Conservation (phyloP, 2,329 filamentous ascomycete genomes). For the Ophiostoma ulmi region DNA sequence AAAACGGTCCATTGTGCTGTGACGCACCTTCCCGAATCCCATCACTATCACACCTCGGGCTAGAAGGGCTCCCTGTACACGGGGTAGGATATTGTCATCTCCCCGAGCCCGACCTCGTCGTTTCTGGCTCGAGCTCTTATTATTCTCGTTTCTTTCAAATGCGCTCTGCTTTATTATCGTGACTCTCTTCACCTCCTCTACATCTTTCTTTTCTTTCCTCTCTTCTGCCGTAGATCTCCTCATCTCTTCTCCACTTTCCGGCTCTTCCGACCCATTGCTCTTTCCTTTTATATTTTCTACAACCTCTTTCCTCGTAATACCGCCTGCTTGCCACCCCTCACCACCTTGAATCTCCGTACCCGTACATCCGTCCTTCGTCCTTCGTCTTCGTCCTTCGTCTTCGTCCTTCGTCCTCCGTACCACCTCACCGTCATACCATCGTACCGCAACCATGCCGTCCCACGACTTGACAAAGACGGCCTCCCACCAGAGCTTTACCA, state of each 20-base stretch:
- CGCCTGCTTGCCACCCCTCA: neutral
- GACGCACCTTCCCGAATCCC: neutral
- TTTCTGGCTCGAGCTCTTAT: neutral
- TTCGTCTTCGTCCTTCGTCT: neutral
- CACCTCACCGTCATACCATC: neutral
- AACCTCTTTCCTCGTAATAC: neutral
- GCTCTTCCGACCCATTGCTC: neutral
- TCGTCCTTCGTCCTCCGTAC: neutral
- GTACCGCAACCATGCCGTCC: slow-evolving; percentile 2
- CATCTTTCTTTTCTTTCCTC: neutral
- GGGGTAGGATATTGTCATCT: neutral
- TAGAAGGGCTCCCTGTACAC: slow-evolving; percentile 5
- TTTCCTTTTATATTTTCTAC: neutral
- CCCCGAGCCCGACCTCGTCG: neutral
- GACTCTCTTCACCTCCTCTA: neutral
- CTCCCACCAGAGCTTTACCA: slow-evolving; percentile 20
- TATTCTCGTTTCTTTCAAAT: neutral
- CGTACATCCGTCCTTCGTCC: neutral
- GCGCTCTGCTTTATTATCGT: neutral
- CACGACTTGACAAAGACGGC: slow-evolving; percentile 19
- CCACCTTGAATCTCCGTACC: neutral
- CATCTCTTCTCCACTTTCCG: slow-evolving; percentile 12
- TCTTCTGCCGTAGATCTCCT: neutral
- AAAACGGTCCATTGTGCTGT: neutral
- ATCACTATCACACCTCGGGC: slow-evolving; percentile 3